A percentile compares a stretch with the other conserved stretches of the same genome.
Evolutionary conservation across 345 rosid genomes (phyloP).

Genomic region (Euphorbia lathyris): DNA sequence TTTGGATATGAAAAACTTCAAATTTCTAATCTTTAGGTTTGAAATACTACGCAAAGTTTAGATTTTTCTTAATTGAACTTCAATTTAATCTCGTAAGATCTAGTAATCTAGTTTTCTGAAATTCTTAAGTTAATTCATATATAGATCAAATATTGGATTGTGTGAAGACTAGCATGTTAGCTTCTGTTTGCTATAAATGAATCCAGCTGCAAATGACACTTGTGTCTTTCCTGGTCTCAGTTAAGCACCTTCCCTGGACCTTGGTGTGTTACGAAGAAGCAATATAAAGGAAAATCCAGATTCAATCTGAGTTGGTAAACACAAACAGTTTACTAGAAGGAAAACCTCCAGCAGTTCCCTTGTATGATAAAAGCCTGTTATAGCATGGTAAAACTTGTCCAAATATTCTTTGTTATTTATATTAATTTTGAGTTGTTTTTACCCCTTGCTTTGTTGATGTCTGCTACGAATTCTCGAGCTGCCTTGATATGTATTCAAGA

Average conservation of each 20-base stretch:
- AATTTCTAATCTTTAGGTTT: neutral
- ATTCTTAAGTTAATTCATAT: neutral
- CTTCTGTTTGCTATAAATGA: neutral
- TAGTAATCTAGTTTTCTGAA: neutral
- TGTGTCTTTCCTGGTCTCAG: conserved; percentile 31
- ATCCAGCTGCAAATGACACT: no score
- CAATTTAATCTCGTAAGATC: neutral
- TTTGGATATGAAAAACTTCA: neutral
- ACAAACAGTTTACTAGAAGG: neutral
- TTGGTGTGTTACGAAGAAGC: conserved; percentile 82
- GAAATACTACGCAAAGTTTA: neutral
- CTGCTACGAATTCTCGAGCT: neutral
- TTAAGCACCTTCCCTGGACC: conserved; percentile 74
- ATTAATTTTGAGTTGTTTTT: neutral
- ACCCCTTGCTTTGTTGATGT: neutral
- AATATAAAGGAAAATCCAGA: conserved; percentile 57
- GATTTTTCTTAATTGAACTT: neutral
- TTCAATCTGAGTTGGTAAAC: conserved; percentile 54
- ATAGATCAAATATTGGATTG: neutral
- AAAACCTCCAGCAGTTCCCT: neutral
- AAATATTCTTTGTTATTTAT: neutral
- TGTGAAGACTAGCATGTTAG: neutral
- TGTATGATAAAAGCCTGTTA: neutral
- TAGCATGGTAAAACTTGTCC: neutral
- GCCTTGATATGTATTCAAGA: neutral